Evolutionary conservation across 192 early-diverging fungal genomes (phyloP), one percentile per base, ranked within the genome.

Genomic region (Umbelopsis sp.): DNA sequence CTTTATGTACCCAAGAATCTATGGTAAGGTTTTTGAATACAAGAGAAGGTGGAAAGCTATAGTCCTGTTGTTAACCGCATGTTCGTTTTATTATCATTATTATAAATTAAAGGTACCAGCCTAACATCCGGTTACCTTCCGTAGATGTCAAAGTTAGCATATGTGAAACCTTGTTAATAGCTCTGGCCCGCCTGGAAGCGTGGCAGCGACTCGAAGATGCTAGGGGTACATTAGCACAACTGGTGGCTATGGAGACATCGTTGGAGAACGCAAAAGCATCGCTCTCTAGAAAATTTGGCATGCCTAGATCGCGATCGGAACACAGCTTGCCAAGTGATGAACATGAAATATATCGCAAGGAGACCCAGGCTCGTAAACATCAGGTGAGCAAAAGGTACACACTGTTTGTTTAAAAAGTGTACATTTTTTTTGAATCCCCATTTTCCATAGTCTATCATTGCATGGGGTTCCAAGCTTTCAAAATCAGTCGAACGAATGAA

Each of bases 401-500:
- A 8, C 36, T 16, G 5, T 47, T 20, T 47, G 45, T 2, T 47
- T 4, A 12, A 44, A 44, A 5, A 9, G 43, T 44, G n/a, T 12
- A 5, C 43, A 44, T 12, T 20, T 20, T 2, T n/a, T 47, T 47
- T 47, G 45, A 20, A 9, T n/a, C 20, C 11, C 11, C 6, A 16
- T n/a, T 20, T 47, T 12, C 47, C n/a, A 17, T 20, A 49, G 56
- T 62, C 56, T 1, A 62, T 80, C 26, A 76, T 80, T 65, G 74
- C 79, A n/a, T 81, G 79, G 79, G 75, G 79, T 7, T 71, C 50
- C 31, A 81, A 81, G 62, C 34, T 81, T 8, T 31, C 79, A 11
- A 81, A 81, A 54, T 81, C 79, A 16, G 79, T 81, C 1, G 79
- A 81, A 62, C 68, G 75, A 0, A 81, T 81, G 75, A 81, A 81